Evolutionary conservation across 2,329 filamentous ascomycete species (phyloP), one percentile per base, ranked within the genome.

Genomic region (Alternaria ventricosa): DNA sequence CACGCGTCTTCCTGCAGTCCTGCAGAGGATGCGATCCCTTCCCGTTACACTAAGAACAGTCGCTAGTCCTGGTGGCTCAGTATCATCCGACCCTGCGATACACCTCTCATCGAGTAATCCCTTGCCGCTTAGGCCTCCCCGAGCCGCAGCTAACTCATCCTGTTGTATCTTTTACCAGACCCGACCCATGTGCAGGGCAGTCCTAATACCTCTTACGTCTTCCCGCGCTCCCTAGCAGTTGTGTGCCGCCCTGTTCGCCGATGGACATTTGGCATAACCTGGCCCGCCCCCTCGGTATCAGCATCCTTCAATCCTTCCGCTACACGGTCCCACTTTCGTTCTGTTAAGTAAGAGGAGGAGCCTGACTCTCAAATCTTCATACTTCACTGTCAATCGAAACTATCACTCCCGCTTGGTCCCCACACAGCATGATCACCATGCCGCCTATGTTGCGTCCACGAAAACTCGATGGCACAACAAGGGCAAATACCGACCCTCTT

Each of bases 351-450:
- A 69, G 61, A 71, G 57, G 63, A 58, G 64, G 64, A 70, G 58
- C 70, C 73, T 73, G 70, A 61, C 68, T 64, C 68, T 69, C 64
- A 70, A 57, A 61, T 63, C 57, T 49, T 54, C 28, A 59, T 46
- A 54, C 54, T 30, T 61, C 49, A 36, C 51, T 57, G 49, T 54
- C 47, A 59, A 44, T 69, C 62, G 63, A 63, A 63, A 57, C 47
- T 36, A 60, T 57, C 56, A 59, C 46, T 57, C 36, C 46, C 36
- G 45, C 47, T 71, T 61, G 66, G 58, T 55, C 64, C 53, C 61
- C 56, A 50, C 55, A 62, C 73, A 67, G 20, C 44, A 78, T 77
- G 74, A 69, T 72, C 66, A 70, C 30, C 23, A 78, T 78, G 77
- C 71, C 76, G 49, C 75, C 76, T 44, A 56, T 76, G 55, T 64